Percentiles rank a stretch among this genome's conserved stretches.
Evolutionary conservation across 768 basidiomycete species (phyloP).

Genomic region (Arthromyces matolae): DNA sequence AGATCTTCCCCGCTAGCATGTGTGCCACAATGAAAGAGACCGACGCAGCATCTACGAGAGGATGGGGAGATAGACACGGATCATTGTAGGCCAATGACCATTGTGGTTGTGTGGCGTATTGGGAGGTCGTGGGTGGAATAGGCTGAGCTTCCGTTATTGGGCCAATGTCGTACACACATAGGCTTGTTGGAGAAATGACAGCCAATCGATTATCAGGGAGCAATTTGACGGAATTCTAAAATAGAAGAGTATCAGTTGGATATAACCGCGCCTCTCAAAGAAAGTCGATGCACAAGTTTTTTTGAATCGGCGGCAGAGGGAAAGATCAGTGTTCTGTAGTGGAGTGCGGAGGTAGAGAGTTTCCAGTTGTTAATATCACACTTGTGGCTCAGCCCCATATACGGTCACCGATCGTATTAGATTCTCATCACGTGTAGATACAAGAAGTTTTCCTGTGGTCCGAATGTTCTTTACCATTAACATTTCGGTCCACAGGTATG

Average conservation of each 20-base stretch:
- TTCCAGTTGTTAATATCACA: background rate
- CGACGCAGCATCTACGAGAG: background rate
- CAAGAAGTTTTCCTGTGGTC: too few relatives aligned
- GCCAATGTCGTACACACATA: background rate
- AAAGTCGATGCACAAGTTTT: background rate
- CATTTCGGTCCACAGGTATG: too few relatives aligned
- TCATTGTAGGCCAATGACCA: background rate
- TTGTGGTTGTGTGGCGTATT: background rate
- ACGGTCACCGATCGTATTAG: too few relatives aligned
- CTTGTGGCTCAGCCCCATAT: too few relatives aligned
- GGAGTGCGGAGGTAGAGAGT: background rate
- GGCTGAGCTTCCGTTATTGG: background rate
- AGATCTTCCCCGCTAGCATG: background rate
- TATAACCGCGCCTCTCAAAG: too few relatives aligned
- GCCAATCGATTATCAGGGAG: too few relatives aligned
- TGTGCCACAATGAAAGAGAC: background rate
- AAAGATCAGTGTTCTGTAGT: background rate
- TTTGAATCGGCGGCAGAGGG: background rate
- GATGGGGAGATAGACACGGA: background rate
- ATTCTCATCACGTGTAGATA: too few relatives aligned
- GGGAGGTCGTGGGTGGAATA: background rate
- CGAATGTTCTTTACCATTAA: too few relatives aligned
- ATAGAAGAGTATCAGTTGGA: too few relatives aligned
- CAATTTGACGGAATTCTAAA: too few relatives aligned
- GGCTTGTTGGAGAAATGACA: background rate